These are phyloP conservation scores for Capsicum pubescens DNA, from an alignment of 257 asterid genomes.

Conservation along the genomic window DNA sequence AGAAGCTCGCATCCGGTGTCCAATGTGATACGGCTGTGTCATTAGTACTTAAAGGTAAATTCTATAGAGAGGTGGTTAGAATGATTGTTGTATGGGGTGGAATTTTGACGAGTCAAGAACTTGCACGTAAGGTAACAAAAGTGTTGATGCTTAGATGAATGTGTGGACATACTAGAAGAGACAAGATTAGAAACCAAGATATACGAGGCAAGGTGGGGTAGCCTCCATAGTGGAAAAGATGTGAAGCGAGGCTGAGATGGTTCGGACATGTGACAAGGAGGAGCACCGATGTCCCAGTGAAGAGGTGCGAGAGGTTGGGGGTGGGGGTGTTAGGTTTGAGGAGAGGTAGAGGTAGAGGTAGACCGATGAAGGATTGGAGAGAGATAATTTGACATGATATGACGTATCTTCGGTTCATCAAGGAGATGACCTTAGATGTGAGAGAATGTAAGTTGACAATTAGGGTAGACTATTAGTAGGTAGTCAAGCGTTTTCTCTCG, in stretches of 20 bases:
- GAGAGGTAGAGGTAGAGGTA: constrained; percentile 10
- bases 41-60: background rate
- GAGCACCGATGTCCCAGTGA: background rate
- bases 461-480: background rate
- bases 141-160: background rate
- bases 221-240: background rate
- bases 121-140: background rate
- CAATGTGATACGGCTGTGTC: background rate
- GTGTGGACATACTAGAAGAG: background rate
- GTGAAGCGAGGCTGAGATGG: background rate
- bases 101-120: background rate
- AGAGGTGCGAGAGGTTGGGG: background rate
- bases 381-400: background rate
- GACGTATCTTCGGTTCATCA: background rate
- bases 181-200: background rate
- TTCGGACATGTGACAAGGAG: background rate
- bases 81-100: background rate
- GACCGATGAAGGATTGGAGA: background rate
- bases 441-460: background rate
- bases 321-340: background rate
- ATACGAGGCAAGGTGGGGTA: background rate
- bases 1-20: background rate
- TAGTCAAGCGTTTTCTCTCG: background rate
- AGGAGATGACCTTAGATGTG: background rate
- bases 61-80: background rate